phyloP scores from a whole-genome alignment of 768 basidiomycete species.

The Collybia mongolica region DNA sequence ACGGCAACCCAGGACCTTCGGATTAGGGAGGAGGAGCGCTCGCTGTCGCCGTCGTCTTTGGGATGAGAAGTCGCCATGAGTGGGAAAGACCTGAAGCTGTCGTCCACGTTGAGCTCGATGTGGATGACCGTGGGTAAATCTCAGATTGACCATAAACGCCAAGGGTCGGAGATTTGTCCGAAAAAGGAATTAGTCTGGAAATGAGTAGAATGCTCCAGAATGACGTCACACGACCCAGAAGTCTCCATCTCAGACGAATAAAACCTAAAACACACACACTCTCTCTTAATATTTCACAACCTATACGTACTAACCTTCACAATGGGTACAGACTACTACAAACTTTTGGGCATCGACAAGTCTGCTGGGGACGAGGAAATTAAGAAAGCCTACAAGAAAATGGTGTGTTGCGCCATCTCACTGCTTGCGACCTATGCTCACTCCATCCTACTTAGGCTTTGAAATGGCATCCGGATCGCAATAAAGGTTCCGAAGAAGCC shows the following conservation, averaged over 20 bases:
- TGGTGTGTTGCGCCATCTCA: slow-evolving; percentile 43
- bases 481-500: slow-evolving; percentile 81
- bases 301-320: slow-evolving; percentile 5
- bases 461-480: slow-evolving; percentile 96
- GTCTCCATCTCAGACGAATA: slow-evolving; percentile 3
- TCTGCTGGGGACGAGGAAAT: slow-evolving; percentile 81
- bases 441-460: slow-evolving; percentile 51
- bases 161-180: too few species aligned
- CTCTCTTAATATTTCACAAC: slow-evolving; percentile 2
- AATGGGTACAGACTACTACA: slow-evolving; percentile 92
- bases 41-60: slow-evolving; percentile 2
- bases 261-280: slow-evolving; percentile 1
- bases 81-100: too few species aligned
- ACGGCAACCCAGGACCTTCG: slow-evolving; percentile 64
- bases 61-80: slow-evolving; percentile 7
- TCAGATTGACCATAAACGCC: not conserved
- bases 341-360: slow-evolving; percentile 70
- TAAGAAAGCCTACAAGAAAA: slow-evolving; percentile 95
- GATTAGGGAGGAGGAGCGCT: slow-evolving; percentile 35
- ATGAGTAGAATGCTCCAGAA: slow-evolving; percentile 12
- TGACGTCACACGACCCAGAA: not conserved
- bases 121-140: not conserved
- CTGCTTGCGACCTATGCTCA: slow-evolving; percentile 3
- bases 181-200: not conserved
- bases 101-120: not conserved